Evolutionary conservation across 2,329 filamentous ascomycete genomes (phyloP), one percentile per base, ranked within the genome.

Genomic region (Colletotrichum neosansevieriae): DNA sequence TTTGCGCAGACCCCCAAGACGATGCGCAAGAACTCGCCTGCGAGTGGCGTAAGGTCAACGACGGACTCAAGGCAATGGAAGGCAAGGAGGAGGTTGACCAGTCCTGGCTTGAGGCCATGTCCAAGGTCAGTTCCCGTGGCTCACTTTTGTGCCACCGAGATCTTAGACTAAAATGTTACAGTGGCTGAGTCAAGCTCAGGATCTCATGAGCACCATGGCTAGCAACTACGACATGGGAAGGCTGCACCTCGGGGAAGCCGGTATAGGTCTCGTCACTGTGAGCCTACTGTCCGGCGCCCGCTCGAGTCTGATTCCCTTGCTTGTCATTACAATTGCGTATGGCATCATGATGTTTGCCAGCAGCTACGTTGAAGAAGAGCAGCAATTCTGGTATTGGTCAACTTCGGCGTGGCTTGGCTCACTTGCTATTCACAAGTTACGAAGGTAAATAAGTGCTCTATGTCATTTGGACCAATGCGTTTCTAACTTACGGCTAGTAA

Each of bases 361-460:
- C 77, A 98, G 94, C 75, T 99, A 96, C 77, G 94, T 99, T 2
- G 96, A 99, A 79, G 96, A 99, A 80, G 96, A 99, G 78, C 96
- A 99, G 57, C 94, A 98, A 73, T 98, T 97, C 77, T 99, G 96
- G 96, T 98, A 99, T 80, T 98, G 95, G 94, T 81, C 89, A 1
- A 87, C 91, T 0, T 90, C 91, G 0, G 86, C 88, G 6, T 97
- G 92, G 92, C 76, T 92, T 36, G 79, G 83, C 1, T 81, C 84
- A 34, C 79, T 91, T 12, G 83, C 82, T 36, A 71, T 86, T 47
- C 85, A 82, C 72, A 79, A 81, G 74, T 80, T 83, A 50, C 76
- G 75, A 64, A 79, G 79, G 83, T 83, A 71, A 50, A 75, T 50
- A 71, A 50, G 75, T 50, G 24, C 4, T 21, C 15, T 34, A 15